Base-by-base conservation (phyloP, 345 rosid genomes). In the Hibiscus trionum region DNA sequence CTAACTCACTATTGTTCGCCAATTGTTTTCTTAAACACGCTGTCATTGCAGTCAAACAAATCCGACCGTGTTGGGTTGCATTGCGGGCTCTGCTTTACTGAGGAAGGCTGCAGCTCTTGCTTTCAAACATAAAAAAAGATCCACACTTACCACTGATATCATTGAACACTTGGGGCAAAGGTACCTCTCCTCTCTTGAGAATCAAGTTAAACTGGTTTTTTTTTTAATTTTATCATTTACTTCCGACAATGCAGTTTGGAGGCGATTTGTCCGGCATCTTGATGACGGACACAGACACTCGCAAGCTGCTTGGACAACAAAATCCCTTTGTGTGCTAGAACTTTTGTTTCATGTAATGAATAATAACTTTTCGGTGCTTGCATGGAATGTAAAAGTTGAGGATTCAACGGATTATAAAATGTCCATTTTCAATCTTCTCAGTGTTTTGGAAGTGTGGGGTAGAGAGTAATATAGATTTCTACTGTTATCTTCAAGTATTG, bases 61-160 rank as follows among this genome's bases (percentile, higher is more conserved):
- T 78, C 97, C 97, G n/a, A 83, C 87, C 0, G 68, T 95, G 66
- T 76, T 88, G 77, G 97, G 93, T n/a, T 92, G 97, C 87, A 86
- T 90, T 69, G 97, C 97, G 46, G 99, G 87, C 27, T 90, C 93
- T 72, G 87, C 88, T 76, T 74, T 95, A n/a, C 60, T 92, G 78
- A 88, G 99, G 82, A 95, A 86, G 80, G 97, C 97, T 0, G 97
- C 99, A 53, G 79, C 86, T 70, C 83, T 84, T 42, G 97, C 99
- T 66, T 92, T 92, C 55, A 76, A 74, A 69, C 75, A 76, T 17
- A 86, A 81, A 77, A 89, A 84, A 77, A 85, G 97, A 69, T 89
- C 99, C 56, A 90, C 99, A 67, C 93, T 95, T 49, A 89, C 97
- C 12, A 78, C 83, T 1, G 96, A 92, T 78, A 90, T 95, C 75